These are phyloP conservation scores for Epichloe gansuensis DNA, from an alignment of 2,329 filamentous ascomycete species.

Conservation along the genomic window DNA sequence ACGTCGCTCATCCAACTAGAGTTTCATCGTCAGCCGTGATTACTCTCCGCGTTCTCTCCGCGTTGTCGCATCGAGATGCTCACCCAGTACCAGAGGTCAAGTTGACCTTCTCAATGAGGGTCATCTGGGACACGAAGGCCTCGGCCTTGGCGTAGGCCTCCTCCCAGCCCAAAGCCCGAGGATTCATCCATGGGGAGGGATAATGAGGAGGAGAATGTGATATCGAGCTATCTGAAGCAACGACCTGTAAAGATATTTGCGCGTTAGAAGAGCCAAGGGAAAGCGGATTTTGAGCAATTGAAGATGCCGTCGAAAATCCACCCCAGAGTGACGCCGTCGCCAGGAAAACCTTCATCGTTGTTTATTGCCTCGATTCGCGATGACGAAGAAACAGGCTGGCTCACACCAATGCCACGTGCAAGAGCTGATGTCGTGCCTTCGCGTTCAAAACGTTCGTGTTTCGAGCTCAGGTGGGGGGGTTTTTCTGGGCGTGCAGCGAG, in stretches of 20 bases:
- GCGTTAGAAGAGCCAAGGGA: conserved; percentile 11
- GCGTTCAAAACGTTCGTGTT: not conserved
- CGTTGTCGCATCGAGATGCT: conserved; percentile 17
- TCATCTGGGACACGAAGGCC: conserved; percentile 71
- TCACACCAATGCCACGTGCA: not conserved
- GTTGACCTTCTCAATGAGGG: conserved; percentile 83
- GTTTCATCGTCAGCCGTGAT: not conserved
- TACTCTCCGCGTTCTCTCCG: not conserved
- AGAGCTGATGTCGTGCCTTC: not conserved
- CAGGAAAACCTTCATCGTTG: not conserved
- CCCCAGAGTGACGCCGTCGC: not conserved
- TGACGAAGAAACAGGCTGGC: no score
- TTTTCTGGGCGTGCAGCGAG: not conserved
- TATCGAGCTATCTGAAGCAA: conserved; percentile 12
- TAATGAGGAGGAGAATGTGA: conserved; percentile 51
- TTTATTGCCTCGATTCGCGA: not conserved
- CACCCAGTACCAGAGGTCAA: conserved; percentile 82
- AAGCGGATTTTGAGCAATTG: not conserved
- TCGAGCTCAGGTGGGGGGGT: not conserved
- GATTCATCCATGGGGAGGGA: conserved; percentile 77
- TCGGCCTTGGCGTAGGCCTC: conserved; percentile 64
- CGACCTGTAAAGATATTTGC: conserved; percentile 10
- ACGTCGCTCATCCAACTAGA: conserved; percentile 40
- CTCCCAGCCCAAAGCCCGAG: conserved; percentile 57
- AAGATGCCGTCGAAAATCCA: not conserved